Base-by-base conservation (phyloP, 371 early-diverging fungal genomes). In the Syncephalis plumigaleata region DNA sequence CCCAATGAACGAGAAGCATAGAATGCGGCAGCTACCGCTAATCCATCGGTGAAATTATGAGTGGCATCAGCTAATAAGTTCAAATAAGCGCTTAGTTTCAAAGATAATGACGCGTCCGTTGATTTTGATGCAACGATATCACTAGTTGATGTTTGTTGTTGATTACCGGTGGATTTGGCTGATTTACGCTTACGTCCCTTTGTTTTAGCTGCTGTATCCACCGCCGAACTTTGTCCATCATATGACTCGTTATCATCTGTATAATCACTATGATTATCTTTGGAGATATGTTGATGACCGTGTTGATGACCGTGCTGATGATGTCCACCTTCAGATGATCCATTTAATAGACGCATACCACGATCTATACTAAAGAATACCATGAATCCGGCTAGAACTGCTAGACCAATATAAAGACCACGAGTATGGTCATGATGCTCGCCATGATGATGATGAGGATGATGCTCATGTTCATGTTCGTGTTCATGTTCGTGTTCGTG, bases 1-100 rank as follows among this genome's bases (percentile, higher is more conserved):
- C 89, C 91, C 2, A 87, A 75, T 1, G 77, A 75, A 15, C 79
- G 84, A 13, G 83, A 83, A 20, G 80, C 71, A 51, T 85, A 83
- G 59, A 88, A 88, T 3, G 84, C 79, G 0, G 87, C 86, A 1
- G 88, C 81, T 76, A 90, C 80, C 8, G 90, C 89, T n/a, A 90
- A 64, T 11, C 91, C 91, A 47, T 90, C 91, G n/a, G 88, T 84
- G 51, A 88, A 81, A 59, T 88, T 90, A 68, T 90, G 91, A 1
- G 86, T 73, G 17, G 81, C 81, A 55, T 88, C 89, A 9, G 89
- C 91, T 50, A 90, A 67, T 23, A 90, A 60, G 55, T 85, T 87
- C 46, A 89, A 56, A 48, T 85, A 86, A 0, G 86, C 84, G 16
- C 83, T 81, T 13, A 76, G 57, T 56, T 79, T 78, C 59, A 84